Conservation (phyloP, 1,284 basidiomycete species). For the Boletus semigastroideus region DNA sequence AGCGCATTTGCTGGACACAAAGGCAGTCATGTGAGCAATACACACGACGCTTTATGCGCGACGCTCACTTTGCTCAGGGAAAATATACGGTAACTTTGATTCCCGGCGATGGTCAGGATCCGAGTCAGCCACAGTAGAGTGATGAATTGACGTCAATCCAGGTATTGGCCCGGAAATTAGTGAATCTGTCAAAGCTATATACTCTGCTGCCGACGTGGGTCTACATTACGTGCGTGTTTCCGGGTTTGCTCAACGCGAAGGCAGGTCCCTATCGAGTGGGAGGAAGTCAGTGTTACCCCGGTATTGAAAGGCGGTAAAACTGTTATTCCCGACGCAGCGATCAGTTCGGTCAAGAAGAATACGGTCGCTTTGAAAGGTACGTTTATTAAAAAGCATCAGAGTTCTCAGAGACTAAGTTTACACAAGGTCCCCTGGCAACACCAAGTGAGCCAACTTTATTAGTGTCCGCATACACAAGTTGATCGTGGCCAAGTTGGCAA, state of each 20-base stretch:
- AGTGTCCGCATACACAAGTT: slow-evolving; percentile 8
- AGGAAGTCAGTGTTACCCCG: slow-evolving; percentile 96
- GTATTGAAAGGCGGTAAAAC: slow-evolving; percentile 95
- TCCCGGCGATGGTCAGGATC: slow-evolving; percentile 80
- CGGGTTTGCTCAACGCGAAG: slow-evolving; percentile 7
- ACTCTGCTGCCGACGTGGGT: slow-evolving; percentile 78
- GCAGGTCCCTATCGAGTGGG: slow-evolving; percentile 96
- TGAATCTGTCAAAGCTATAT: slow-evolving; percentile 94
- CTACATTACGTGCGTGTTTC: slow-evolving; percentile 9
- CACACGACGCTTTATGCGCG: neutral
- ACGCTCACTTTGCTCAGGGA: slow-evolving; percentile 54
- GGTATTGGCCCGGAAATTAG: slow-evolving; percentile 99
- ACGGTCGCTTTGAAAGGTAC: slow-evolving; percentile 96
- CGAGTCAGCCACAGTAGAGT: slow-evolving; percentile 20
- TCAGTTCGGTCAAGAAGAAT: slow-evolving; percentile 93
- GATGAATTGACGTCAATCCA: slow-evolving; percentile 35
- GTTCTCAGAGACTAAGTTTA: slow-evolving; percentile 9
- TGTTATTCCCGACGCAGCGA: slow-evolving; percentile 91
- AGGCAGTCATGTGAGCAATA: slow-evolving; percentile 69
- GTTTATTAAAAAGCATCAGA: slow-evolving; percentile 20
- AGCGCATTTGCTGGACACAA: slow-evolving; percentile 89
- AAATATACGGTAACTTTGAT: slow-evolving; percentile 95
- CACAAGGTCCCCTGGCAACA: slow-evolving; percentile 84
- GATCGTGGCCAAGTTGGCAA: slow-evolving; percentile 75
- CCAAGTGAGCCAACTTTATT: slow-evolving; percentile 60